Evolutionary conservation across 345 rosid genomes (phyloP).

Genomic region (Hibiscus mutabilis): DNA sequence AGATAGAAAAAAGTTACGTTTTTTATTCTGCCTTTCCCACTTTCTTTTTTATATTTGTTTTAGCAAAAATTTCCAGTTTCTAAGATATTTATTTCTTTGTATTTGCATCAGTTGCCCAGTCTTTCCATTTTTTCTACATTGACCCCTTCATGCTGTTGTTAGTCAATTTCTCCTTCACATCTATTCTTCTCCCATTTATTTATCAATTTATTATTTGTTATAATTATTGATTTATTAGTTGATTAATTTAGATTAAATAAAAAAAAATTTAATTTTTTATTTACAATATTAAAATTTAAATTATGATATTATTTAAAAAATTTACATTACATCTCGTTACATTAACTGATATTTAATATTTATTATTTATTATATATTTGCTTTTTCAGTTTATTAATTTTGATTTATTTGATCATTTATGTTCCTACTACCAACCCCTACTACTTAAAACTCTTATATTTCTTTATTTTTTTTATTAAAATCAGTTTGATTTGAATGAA

Average conservation of each 20-base stretch:
- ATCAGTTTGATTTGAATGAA: neutral
- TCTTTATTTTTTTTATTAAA: neutral
- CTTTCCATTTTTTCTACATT: slow-evolving; percentile 3
- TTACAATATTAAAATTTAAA: no score
- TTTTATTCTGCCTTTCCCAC: neutral
- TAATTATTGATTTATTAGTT: no score
- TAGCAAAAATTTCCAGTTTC: neutral
- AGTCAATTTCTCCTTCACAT: slow-evolving; percentile 1
- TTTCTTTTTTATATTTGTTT: neutral
- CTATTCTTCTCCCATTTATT: neutral
- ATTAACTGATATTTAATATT: no score
- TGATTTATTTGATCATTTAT: neutral
- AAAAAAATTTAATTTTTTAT: no score
- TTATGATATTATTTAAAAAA: no score
- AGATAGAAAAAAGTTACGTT: neutral
- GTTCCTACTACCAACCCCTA: neutral
- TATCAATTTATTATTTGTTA: neutral
- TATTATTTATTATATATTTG: neutral
- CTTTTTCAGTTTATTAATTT: neutral
- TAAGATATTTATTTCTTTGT: neutral
- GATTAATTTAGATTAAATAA: no score
- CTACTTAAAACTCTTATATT: neutral
- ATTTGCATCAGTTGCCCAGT: neutral
- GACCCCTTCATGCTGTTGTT: slow-evolving; percentile 2
- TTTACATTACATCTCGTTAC: no score